These are phyloP conservation scores for Candida albicans DNA, from an alignment of 1,139 yeast species.

Conservation along the genomic window DNA sequence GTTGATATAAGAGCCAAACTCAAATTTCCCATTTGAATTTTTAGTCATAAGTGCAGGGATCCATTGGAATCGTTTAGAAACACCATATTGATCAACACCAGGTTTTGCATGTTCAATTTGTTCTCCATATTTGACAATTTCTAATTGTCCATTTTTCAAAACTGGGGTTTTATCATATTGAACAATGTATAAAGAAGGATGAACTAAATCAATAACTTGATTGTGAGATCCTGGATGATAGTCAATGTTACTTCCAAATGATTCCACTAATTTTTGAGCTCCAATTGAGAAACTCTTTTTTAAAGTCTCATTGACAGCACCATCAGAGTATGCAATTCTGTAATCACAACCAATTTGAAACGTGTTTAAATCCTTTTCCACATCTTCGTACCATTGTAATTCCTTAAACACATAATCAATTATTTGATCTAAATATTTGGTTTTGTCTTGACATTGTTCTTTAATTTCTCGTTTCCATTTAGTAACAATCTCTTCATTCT, in stretches of 20 bases:
- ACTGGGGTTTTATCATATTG: conserved; percentile 36
- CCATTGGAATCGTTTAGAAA: conserved; percentile 20
- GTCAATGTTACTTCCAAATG: conserved; percentile 23
- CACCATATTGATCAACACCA: conserved; percentile 19
- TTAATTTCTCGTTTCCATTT: conserved; percentile 35
- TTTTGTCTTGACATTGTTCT: conserved; percentile 16
- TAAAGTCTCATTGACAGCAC: conserved; percentile 13
- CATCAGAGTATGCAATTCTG: conserved; percentile 19
- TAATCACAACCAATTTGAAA: conserved; percentile 20
- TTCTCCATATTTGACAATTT: conserved; percentile 14
- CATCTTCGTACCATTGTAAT: conserved; percentile 28
- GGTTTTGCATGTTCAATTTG: conserved; percentile 18
- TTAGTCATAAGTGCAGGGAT: conserved; percentile 25
- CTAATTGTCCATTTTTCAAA: conserved; percentile 7
- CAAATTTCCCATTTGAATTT: conserved; percentile 15
- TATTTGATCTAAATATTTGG: conserved; percentile 19
- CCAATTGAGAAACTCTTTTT: conserved; percentile 14
- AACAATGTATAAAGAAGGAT: conserved; percentile 43
- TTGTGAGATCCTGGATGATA: conserved; percentile 40
- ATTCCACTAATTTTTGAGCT: conserved; percentile 15
- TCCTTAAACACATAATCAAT: conserved; percentile 27
- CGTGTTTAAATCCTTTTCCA: conserved; percentile 12
- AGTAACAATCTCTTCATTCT: conserved; percentile 22
- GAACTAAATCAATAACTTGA: conserved; percentile 42
- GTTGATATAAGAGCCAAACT: conserved; percentile 37